phyloP scores from a whole-genome alignment of 2,329 filamentous ascomycete species.

The Sporothrix sp. region DNA sequence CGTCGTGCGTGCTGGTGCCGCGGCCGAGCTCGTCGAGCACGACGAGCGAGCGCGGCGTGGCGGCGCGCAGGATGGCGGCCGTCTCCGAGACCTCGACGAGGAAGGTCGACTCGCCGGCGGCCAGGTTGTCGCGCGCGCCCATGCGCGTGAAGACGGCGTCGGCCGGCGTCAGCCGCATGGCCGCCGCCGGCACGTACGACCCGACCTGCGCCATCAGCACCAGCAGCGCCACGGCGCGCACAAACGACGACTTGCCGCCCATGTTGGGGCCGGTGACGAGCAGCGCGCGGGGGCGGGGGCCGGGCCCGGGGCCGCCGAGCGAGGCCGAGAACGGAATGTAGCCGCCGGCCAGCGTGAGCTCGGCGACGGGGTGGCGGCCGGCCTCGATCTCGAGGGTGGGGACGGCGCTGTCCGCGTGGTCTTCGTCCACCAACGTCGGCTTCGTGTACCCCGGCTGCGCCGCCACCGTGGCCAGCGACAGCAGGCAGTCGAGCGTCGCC shows the following conservation, averaged over 20 bases:
- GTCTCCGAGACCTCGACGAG: conserved; percentile 97
- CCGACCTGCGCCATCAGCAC: conserved; percentile 91
- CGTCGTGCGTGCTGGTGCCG: conserved; percentile 90
- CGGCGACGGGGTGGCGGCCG: conserved; percentile 91
- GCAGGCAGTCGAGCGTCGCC: conserved; percentile 78
- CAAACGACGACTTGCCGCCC: conserved; percentile 97
- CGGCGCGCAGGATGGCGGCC: conserved; percentile 78
- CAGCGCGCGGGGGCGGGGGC: conserved; percentile 47
- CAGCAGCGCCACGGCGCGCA: conserved; percentile 83
- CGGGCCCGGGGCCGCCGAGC: conserved; percentile 58
- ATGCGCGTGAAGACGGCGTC: conserved; percentile 94
- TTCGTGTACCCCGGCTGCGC: conserved; percentile 79
- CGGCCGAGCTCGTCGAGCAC: conserved; percentile 92
- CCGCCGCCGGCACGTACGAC: conserved; percentile 77
- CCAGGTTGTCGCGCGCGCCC: conserved; percentile 92
- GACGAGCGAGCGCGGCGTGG: conserved; percentile 73
- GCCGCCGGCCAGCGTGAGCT: conserved; percentile 71
- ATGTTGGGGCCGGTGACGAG: conserved; percentile 97
- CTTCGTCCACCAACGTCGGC: conserved; percentile 51
- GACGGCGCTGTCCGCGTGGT: conserved; percentile 23
- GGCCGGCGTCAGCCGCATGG: conserved; percentile 65
- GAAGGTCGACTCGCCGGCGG: conserved; percentile 89
- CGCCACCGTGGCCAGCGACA: conserved; percentile 77
- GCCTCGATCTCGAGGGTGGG: conserved; percentile 60
- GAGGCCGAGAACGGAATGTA: conserved; percentile 88